Evolutionary conservation across 176 grass and related monocot species (phyloP).

Genomic region (Oryza punctata): DNA sequence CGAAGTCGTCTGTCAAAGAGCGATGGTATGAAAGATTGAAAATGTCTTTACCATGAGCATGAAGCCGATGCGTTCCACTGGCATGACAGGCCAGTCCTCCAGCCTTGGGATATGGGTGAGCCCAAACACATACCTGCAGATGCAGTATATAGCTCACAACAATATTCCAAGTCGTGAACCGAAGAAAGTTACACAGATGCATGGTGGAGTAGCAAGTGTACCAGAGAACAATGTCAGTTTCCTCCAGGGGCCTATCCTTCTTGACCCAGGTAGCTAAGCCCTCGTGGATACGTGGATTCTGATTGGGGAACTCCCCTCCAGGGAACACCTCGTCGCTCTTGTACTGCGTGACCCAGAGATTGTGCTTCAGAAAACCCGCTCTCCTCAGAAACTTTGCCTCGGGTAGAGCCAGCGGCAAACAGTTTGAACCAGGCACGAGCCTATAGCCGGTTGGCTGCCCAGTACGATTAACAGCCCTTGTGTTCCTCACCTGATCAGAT

Average conservation of each 20-base stretch:
- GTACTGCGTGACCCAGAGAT: conserved; percentile 96
- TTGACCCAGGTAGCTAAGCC: conserved; percentile 95
- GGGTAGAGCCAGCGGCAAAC: conserved; percentile 63
- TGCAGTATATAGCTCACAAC: neutral
- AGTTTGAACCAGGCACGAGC: conserved; percentile 93
- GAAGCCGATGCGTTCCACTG: conserved; percentile 93
- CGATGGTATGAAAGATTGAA: neutral
- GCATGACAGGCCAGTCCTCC: conserved; percentile 99
- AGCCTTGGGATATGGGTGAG: conserved; percentile 95
- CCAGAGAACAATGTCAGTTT: conserved; percentile 97
- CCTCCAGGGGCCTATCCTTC: conserved; percentile 87
- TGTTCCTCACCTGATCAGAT: conserved; percentile 78
- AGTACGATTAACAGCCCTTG: conserved; percentile 85
- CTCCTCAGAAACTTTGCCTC: conserved; percentile 94
- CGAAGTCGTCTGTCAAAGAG: neutral
- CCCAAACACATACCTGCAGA: conserved; percentile 86
- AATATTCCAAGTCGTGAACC: neutral
- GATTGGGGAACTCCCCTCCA: conserved; percentile 95
- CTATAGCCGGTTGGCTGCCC: conserved; percentile 97
- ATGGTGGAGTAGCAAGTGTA: conserved; percentile 40
- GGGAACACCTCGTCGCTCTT: conserved; percentile 88
- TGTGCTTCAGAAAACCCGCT: conserved; percentile 97
- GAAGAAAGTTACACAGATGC: neutral
- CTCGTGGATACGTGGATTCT: conserved; percentile 92
- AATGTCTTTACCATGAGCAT: conserved; percentile 83